Conservation (phyloP, 495 filamentous ascomycete species). For the Hypoxylon lenormandii region DNA sequence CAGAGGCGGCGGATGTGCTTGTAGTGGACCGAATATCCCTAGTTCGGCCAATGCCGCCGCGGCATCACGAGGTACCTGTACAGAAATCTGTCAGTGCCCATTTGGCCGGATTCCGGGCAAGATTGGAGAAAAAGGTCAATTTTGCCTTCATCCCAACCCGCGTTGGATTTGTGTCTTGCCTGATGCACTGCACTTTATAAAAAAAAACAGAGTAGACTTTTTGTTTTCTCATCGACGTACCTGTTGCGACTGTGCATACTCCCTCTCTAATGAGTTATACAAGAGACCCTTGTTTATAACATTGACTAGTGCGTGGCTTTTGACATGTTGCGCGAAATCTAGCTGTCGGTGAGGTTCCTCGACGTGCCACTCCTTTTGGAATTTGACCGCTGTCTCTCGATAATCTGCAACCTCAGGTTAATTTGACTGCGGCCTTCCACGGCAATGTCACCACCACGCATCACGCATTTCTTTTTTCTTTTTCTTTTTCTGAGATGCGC, state of each 20-base stretch:
- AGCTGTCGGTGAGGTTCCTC: slow-evolving; percentile 75
- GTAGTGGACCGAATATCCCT: slow-evolving; percentile 65
- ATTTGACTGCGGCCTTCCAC: slow-evolving; percentile 46
- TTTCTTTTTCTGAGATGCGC: slow-evolving; percentile 22
- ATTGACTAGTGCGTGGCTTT: slow-evolving; percentile 77
- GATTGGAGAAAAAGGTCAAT: slow-evolving; percentile 45
- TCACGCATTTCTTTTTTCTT: slow-evolving; percentile 17
- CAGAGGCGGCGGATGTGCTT: slow-evolving; percentile 51
- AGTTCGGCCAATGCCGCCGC: slow-evolving; percentile 58
- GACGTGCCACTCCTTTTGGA: slow-evolving; percentile 83
- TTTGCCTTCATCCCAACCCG: slow-evolving; percentile 44
- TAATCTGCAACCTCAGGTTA: slow-evolving; percentile 64
- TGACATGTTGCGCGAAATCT: slow-evolving; percentile 80
- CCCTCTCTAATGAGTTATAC: slow-evolving; percentile 72
- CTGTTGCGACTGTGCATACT: slow-evolving; percentile 69
- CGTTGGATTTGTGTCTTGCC: slow-evolving; percentile 40
- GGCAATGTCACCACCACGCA: slow-evolving; percentile 38
- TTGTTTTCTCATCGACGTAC: slow-evolving; percentile 65
- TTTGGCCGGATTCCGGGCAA: slow-evolving; percentile 46
- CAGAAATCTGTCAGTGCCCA: slow-evolving; percentile 59
- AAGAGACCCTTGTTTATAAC: slow-evolving; percentile 81
- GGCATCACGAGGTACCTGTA: slow-evolving; percentile 61
- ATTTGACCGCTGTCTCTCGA: slow-evolving; percentile 78
- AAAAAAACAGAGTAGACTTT: slow-evolving; percentile 16
- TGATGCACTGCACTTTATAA: slow-evolving; percentile 45